These are phyloP conservation scores for Apiotrichum laibachii DNA, from an alignment of 1,284 basidiomycete species.

Conservation along the genomic window DNA sequence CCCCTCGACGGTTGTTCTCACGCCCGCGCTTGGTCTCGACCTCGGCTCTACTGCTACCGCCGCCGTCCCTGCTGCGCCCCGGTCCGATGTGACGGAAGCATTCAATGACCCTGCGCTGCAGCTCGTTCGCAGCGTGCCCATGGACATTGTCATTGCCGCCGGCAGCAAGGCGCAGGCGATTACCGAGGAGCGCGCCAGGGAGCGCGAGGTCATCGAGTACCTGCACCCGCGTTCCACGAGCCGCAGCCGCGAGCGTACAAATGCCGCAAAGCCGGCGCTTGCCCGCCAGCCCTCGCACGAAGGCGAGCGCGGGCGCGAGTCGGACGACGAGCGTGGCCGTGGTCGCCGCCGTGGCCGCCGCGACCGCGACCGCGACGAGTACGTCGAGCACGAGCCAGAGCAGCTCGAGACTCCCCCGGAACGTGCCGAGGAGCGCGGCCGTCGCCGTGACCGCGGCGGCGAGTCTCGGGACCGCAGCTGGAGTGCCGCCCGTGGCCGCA, in stretches of 20 bases:
- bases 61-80: neutral
- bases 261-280: neutral
- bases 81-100: neutral
- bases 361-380: neutral
- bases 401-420: neutral
- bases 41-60: neutral
- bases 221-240: slow-evolving; percentile 13
- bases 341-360: slow-evolving; percentile 1
- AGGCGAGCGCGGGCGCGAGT: slow-evolving; percentile 8
- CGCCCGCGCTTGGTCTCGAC: slow-evolving; percentile 3
- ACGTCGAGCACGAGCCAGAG: too few species aligned
- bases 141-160: slow-evolving; percentile 41
- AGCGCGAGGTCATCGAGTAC: slow-evolving; percentile 25
- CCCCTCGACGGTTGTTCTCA: neutral
- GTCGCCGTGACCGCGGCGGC: slow-evolving; percentile 17
- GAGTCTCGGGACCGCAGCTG: slow-evolving; percentile 23
- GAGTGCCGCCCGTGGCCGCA: slow-evolving; percentile 17
- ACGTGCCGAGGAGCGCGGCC: slow-evolving; percentile 13
- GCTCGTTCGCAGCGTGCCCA: slow-evolving; percentile 43
- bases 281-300: slow-evolving; percentile 22
- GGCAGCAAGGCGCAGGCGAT: slow-evolving; percentile 21
- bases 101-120: slow-evolving; percentile 21
- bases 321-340: slow-evolving; percentile 19
- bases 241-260: slow-evolving; percentile 4
- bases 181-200: slow-evolving; percentile 25